Base-by-base conservation (phyloP, 2,329 filamentous ascomycete genomes). In the Hypoxylon sp. region DNA sequence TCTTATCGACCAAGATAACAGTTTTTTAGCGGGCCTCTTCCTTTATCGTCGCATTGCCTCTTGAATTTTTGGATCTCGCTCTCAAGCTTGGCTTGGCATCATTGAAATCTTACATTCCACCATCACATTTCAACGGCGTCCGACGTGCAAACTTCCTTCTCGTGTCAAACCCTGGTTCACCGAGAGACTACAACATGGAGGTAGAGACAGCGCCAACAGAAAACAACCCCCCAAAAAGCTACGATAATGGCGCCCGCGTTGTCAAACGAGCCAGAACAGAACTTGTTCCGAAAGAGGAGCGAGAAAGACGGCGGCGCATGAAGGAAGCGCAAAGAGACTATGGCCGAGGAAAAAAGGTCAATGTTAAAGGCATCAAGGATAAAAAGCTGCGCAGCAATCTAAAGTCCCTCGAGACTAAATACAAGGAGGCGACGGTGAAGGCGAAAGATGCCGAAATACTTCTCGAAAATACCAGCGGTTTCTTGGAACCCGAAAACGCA, bases 381-480 rank as follows among this genome's bases (percentile, higher is more conserved):
- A 96, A 92, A 84, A 99, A 98, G 77, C 80, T 98, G 66, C 90
- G 93, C 50, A 86, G 88, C 11, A 97, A 92, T 68, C 80, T 99
- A 51, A 90, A 89, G 74, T 84, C 84, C 1, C 84, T 97, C 47
- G 95, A 99, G 76, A 81, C 82, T 62, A 95, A 95, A 77, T 94
- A 93, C 79, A 87, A 93, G 73, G 86, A 90, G 71, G 94, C 94
- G 1, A 82, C 91, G 0, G 78, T 96, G 34, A 90, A 91, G 77
- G 93, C 95, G 15, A 97, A 97, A 79, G 94, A 97, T 82, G 93
- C 94, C 20, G 95, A 99, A 79, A 95, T 99, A 59, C 81, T 99
- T 71, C 86, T 97, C 56, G 94, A 98, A 78, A 92, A 97, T 76
- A 87, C 89, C 6, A 82, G 86, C 10, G 95, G 95, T 6, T 96